Percentiles rank a stretch among this genome's conserved stretches.
Conservation (phyloP, 202 grass and related monocot species). For the Digitaria exilis region DNA sequence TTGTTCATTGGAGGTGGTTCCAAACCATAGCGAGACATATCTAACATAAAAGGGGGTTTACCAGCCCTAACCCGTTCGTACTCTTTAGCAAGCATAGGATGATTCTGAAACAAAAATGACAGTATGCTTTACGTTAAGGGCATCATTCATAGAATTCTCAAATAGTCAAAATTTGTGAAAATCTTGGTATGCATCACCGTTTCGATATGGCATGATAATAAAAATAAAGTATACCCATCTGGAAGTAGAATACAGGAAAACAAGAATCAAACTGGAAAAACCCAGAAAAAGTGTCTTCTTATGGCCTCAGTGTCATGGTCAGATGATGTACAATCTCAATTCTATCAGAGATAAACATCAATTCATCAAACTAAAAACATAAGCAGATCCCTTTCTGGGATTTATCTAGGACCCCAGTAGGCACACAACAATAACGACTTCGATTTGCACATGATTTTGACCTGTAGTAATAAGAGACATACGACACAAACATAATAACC, state of each 20-base stretch:
- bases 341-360: neutral
- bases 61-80: constrained; percentile 95
- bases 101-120: constrained; percentile 62
- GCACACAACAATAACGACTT: neutral
- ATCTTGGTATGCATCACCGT: neutral
- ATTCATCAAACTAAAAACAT: constrained; percentile 15
- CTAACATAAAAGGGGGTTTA: constrained; percentile 86
- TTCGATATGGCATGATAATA: neutral
- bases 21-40: constrained; percentile 96
- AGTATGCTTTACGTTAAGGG: constrained; percentile 3
- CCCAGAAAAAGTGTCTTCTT: neutral
- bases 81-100: constrained; percentile 96
- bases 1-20: constrained; percentile 83
- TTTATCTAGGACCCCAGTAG: neutral
- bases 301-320: too few species aligned
- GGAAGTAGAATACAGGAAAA: neutral
- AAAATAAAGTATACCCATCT: neutral
- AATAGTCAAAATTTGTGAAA: constrained; percentile 1
- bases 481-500: constrained; percentile 15
- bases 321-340: neutral
- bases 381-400: neutral
- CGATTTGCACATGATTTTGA: neutral
- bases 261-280: neutral
- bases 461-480: neutral
- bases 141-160: neutral